A percentile compares a stretch with the other conserved stretches of the same genome.
phyloP scores from a whole-genome alignment of 768 basidiomycete genomes.

The Tephrocybe rancida region DNA sequence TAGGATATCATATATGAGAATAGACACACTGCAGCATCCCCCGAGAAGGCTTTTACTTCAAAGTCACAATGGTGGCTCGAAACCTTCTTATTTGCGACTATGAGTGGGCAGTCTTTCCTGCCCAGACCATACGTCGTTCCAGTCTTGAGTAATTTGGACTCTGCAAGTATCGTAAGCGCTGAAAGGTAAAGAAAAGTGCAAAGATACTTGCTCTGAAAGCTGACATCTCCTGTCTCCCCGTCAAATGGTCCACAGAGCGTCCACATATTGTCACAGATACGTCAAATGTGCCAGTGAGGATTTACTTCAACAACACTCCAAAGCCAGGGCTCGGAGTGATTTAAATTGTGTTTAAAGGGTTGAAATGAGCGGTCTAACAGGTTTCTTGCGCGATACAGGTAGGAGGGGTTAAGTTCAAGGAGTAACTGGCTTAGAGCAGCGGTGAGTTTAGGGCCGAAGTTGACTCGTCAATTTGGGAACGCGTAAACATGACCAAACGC shows the following conservation, averaged over 20 bases:
- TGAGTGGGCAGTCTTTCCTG: conserved; percentile 53
- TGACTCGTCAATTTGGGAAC: background rate
- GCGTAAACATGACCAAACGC: conserved; percentile 17
- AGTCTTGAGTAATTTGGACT: conserved; percentile 63
- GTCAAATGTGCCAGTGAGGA: background rate
- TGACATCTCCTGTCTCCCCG: conserved; percentile 35
- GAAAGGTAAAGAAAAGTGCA: too few species aligned
- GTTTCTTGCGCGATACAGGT: too few species aligned
- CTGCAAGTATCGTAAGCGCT: too few species aligned
- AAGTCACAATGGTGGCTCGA: conserved; percentile 65
- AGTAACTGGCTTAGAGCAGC: too few species aligned
- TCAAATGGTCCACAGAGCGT: conserved; percentile 58
- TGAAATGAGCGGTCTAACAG: too few species aligned
- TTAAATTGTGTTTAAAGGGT: too few species aligned
- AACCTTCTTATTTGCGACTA: conserved; percentile 63
- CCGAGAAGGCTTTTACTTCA: conserved; percentile 50
- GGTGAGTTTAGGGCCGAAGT: too few species aligned
- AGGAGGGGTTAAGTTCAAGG: too few species aligned
- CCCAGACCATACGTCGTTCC: conserved; percentile 57
- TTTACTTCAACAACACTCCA: background rate
- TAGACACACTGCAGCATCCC: conserved; percentile 52
- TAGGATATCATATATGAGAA: background rate
- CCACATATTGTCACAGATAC: conserved; percentile 45
- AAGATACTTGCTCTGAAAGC: conserved; percentile 39
- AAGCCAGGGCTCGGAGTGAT: background rate